These are phyloP conservation scores for Didymella pomorum DNA, from an alignment of 2,329 filamentous ascomycete species.

Conservation along the genomic window DNA sequence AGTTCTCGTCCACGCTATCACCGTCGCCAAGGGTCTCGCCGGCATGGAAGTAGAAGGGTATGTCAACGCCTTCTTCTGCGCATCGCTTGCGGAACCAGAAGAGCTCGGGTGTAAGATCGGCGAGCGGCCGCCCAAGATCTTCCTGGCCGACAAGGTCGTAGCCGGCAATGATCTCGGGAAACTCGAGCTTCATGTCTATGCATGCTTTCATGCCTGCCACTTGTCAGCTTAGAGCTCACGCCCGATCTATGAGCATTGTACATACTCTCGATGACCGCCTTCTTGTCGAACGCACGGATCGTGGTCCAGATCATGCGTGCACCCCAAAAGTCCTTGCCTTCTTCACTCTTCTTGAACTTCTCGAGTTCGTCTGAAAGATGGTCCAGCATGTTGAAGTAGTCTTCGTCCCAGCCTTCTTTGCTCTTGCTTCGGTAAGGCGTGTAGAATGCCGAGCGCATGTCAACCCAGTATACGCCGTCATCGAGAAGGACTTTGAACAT, in stretches of 20 bases:
- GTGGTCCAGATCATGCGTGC: constrained; percentile 85
- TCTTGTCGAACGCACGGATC: constrained; percentile 69
- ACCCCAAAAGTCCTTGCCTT: constrained; percentile 83
- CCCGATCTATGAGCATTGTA: background rate
- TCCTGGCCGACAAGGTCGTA: constrained; percentile 93
- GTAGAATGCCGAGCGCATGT: constrained; percentile 79
- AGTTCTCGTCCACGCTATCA: constrained; percentile 77
- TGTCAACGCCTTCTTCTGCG: constrained; percentile 75
- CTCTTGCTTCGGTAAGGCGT: constrained; percentile 73
- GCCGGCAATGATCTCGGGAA: constrained; percentile 81
- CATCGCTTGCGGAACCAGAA: constrained; percentile 95
- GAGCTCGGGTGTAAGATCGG: constrained; percentile 80
- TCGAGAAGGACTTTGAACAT: constrained; percentile 75
- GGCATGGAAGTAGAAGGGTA: constrained; percentile 96
- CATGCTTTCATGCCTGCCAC: constrained; percentile 77
- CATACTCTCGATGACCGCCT: constrained; percentile 70
- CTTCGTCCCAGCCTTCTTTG: constrained; percentile 69
- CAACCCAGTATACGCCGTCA: constrained; percentile 86
- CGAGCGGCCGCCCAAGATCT: constrained; percentile 77
- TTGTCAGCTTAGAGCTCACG: background rate
- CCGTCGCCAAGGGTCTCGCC: constrained; percentile 87
- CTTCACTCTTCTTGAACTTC: constrained; percentile 74
- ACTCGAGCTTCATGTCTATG: constrained; percentile 79
- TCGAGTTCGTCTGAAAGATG: constrained; percentile 80
- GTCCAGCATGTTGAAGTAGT: constrained; percentile 74